Conservation (phyloP, 2,329 filamentous ascomycete species). For the Polychaeton citri region DNA sequence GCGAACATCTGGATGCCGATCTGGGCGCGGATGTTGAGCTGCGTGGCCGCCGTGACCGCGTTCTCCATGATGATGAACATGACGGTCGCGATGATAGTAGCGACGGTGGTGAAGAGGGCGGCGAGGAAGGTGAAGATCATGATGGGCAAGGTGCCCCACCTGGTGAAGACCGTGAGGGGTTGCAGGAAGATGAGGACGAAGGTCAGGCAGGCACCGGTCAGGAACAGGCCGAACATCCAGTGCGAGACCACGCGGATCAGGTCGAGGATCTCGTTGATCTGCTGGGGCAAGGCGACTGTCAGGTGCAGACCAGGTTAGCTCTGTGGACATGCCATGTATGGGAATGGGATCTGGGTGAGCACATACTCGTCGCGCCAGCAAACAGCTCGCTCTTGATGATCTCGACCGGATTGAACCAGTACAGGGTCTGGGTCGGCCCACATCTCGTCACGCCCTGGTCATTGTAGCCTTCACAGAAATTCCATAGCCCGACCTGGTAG, state of each 20-base stretch:
- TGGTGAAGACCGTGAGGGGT: slow-evolving; percentile 39
- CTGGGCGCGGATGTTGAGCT: slow-evolving; percentile 61
- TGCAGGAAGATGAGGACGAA: slow-evolving; percentile 57
- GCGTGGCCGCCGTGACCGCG: slow-evolving; percentile 54
- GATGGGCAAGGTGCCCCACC: slow-evolving; percentile 51
- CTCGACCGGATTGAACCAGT: slow-evolving; percentile 83
- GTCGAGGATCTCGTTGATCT: slow-evolving; percentile 59
- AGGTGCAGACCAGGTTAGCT: not conserved
- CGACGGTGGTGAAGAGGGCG: slow-evolving; percentile 54
- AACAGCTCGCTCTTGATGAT: slow-evolving; percentile 72
- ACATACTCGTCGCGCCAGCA: slow-evolving; percentile 59
- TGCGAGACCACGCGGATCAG: slow-evolving; percentile 63
- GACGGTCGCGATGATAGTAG: slow-evolving; percentile 62
- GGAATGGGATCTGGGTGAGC: not conserved
- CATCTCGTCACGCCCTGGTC: slow-evolving; percentile 64
- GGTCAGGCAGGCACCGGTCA: slow-evolving; percentile 55
- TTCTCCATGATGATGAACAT: slow-evolving; percentile 74
- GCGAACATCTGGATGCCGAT: slow-evolving; percentile 58
- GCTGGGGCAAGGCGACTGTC: slow-evolving; percentile 58
- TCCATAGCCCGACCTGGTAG: slow-evolving; percentile 86
- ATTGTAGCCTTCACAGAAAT: slow-evolving; percentile 76
- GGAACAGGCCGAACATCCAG: slow-evolving; percentile 83
- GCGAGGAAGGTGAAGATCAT: slow-evolving; percentile 54
- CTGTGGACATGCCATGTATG: slow-evolving; percentile 1
- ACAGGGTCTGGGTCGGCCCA: slow-evolving; percentile 55